Percentiles rank a stretch among this genome's conserved stretches.
Evolutionary conservation across 1,139 yeast species (phyloP).

Genomic region (Sugiyamaella pinicola): DNA sequence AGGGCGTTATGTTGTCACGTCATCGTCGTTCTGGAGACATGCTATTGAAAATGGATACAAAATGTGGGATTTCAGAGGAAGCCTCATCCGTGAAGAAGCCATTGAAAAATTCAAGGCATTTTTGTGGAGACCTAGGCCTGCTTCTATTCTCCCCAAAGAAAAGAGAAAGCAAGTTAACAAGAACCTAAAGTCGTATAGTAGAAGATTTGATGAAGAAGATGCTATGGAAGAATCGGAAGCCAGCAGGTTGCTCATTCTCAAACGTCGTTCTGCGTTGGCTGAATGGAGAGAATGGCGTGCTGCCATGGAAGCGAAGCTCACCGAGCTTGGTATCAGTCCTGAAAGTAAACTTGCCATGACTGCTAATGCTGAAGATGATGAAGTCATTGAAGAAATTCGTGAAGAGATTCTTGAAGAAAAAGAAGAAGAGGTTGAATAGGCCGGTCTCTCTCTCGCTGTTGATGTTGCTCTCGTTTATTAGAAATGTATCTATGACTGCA

Average conservation of each 20-base stretch:
- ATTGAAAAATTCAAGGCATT: slow-evolving; percentile 85
- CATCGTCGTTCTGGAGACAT: slow-evolving; percentile 88
- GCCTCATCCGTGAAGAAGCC: slow-evolving; percentile 69
- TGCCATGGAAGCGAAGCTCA: slow-evolving; percentile 53
- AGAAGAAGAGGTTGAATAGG: slow-evolving; percentile 30
- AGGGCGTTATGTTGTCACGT: slow-evolving; percentile 84
- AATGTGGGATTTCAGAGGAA: slow-evolving; percentile 83
- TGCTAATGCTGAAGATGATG: slow-evolving; percentile 50
- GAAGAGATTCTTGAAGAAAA: slow-evolving; percentile 70
- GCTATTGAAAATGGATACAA: slow-evolving; percentile 88
- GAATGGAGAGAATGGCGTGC: slow-evolving; percentile 87
- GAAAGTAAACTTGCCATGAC: slow-evolving; percentile 34
- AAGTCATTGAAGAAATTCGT: slow-evolving; percentile 72
- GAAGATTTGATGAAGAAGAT: slow-evolving; percentile 92
- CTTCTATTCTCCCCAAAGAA: slow-evolving; percentile 67
- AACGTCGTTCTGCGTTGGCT: slow-evolving; percentile 77
- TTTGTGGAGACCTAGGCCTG: slow-evolving; percentile 98
- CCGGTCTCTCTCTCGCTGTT: too few relatives aligned
- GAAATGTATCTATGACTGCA: too few relatives aligned
- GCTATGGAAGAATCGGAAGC: slow-evolving; percentile 97
- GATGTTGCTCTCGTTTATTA: too few relatives aligned
- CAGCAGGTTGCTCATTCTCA: slow-evolving; percentile 82
- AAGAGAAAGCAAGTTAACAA: slow-evolving; percentile 89
- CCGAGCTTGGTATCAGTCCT: slow-evolving; percentile 47
- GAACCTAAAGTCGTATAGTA: slow-evolving; percentile 85